Base-by-base conservation (phyloP, 2,329 filamentous ascomycete species). In the Diplodia sapinea region DNA sequence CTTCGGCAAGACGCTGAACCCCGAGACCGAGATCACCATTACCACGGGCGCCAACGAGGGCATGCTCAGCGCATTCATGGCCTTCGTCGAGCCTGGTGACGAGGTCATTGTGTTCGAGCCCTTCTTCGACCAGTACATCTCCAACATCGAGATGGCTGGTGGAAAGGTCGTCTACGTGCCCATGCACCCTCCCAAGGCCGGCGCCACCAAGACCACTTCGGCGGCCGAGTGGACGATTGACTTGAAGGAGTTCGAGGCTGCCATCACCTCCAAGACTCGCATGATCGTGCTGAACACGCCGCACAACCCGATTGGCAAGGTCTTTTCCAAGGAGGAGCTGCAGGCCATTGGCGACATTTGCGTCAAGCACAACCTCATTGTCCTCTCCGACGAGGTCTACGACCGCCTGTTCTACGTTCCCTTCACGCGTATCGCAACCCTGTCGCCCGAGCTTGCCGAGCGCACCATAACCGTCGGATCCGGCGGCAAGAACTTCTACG, bases 81-180 rank as follows among this genome's bases (percentile, higher is more conserved):
- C 87, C 2, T 99, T 99, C 74, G 89, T 99, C 68, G 95, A 99
- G 80, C 86, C 88, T 0, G 95, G 93, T 13, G 95, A 99, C 76
- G 95, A 99, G 79, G 95, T 97, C 71, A 97, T 99, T 72, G 87
- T 99, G 67, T 97, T 99, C 78, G 95, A 99, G 82, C 95, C 95
- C 12, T 99, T 97, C 82, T 99, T 98, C 78, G 95, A 99, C 80
- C 95, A 99, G 89, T 96, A 98, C 79, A 96, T 99, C 72, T 93
- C 90, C 83, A 99, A 99, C 81, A 98, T 99, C 71, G 92, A 97
- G 80, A 98, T 99, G 94, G 89, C 95, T 0, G 95, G 95, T 63
- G 95, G 95, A 72, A 96, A 90, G 77, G 92, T 98, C 71, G 90
- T 94, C 73, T 98, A 97, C 77, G 94, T 98, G 29, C 94, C 95